Base-by-base conservation (phyloP, 352 stramenopile species). In the Globisporangium uncinulatum region DNA sequence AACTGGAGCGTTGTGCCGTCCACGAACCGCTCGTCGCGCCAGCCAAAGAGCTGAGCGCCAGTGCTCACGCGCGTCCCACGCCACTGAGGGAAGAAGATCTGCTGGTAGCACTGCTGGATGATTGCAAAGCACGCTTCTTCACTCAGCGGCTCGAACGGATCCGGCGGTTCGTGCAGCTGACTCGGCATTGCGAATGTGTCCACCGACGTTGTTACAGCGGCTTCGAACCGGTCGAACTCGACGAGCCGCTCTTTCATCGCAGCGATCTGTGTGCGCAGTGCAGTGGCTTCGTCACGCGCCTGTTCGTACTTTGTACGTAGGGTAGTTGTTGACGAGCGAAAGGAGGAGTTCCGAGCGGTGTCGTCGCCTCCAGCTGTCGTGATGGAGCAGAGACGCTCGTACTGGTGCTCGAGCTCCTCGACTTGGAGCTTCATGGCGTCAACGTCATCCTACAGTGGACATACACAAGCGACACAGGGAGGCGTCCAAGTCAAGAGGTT, bases 11-110 rank as follows among this genome's bases (percentile, higher is more conserved):
- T 76, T 45, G 71, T 70, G 43, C 61, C 69, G 54, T 81, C 71
- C 11, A 81, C 62, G 44, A 74, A 81, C 63, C 74, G 74, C 59
- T 81, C 65, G 46, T 81, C 71, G 51, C 75, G 62, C 71, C 71
- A 81, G 21, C 72, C 69, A 19, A 78, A 62, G 56, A 81, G 73
- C 56, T 68, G 58, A 41, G 75, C 63, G 24, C 67, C 67, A 0
- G 69, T 76, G 67, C 69, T 81, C 31, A 81, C 48, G 51, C 69
- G 71, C 51, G 68, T 48, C 9, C 69, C 72, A 19, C 65, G 63
- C 53, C 63, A 78, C 13, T 73, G 61, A 2, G 63, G 69, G 10
- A 66, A 55, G n/a, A 73, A 76, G 59, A 81, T 81, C 29, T 81
- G 63, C 53, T 71, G 64, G 52, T 81, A 81, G 65, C 69, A 78